phyloP scores from a whole-genome alignment of 345 rosid genomes.

The Euphorbia peplus region DNA sequence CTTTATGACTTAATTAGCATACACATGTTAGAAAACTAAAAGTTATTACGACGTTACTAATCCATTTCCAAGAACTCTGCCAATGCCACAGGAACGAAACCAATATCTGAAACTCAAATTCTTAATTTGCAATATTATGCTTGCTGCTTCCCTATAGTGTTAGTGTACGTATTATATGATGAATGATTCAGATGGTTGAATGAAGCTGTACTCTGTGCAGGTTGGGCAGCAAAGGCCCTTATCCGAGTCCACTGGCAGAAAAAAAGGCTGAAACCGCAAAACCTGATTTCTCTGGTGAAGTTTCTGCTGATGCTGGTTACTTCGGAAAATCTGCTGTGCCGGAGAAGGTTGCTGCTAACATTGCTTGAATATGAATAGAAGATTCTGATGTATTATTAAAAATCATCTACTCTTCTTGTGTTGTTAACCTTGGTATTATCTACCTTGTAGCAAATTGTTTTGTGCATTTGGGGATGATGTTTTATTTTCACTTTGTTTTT shows the following conservation, averaged over 20 bases:
- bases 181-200: background rate
- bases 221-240: constrained; percentile 75
- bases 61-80: background rate
- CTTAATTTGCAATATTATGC: background rate
- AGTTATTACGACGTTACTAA: background rate
- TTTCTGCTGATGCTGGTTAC: constrained; percentile 32
- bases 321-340: constrained; percentile 30
- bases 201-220: constrained; percentile 30
- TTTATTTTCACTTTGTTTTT: constrained; percentile 8
- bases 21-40: background rate
- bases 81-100: background rate
- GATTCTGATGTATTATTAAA: constrained; percentile 8
- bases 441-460: constrained; percentile 1
- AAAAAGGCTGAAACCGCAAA: constrained; percentile 36
- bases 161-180: background rate
- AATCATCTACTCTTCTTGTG: background rate
- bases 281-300: constrained; percentile 25
- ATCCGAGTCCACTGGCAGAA: constrained; percentile 36
- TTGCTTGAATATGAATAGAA: constrained; percentile 24
- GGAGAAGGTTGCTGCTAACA: constrained; percentile 23
- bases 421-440: background rate
- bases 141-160: background rate
- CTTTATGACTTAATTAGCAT: background rate
- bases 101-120: background rate
- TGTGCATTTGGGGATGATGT: background rate